Percentiles rank a stretch among this genome's conserved stretches.
Conservation (phyloP, 371 early-diverging fungal genomes). For the Circinella umbellata region DNA sequence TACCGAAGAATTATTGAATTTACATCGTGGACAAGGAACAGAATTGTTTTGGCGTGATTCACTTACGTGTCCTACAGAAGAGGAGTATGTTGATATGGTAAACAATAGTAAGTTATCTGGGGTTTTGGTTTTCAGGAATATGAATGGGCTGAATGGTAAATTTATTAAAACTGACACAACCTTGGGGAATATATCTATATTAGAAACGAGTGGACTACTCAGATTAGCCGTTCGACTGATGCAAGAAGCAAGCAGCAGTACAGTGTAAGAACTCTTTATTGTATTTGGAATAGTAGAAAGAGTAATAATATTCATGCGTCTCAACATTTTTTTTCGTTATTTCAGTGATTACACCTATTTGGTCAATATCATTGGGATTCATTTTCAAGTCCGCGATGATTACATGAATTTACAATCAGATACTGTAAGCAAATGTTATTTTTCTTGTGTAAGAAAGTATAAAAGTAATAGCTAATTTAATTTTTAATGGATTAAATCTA, state of each 20-base stretch:
- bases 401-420: conserved; percentile 89
- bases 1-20: conserved; percentile 81
- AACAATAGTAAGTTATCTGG: conserved; percentile 70
- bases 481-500: conserved; percentile 22
- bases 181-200: too few species aligned
- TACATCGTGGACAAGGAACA: conserved; percentile 91
- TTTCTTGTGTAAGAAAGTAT: too few species aligned
- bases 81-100: conserved; percentile 89
- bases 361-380: conserved; percentile 87
- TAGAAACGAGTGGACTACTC: conserved; percentile 93
- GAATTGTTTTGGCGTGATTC: conserved; percentile 85
- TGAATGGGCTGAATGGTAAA: too few species aligned
- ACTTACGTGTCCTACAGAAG: conserved; percentile 78
- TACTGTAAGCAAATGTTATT: conserved; percentile 47
- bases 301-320: too few species aligned
- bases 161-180: too few species aligned
- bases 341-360: conserved; percentile 74
- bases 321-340: background rate
- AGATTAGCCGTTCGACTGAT: conserved; percentile 91
- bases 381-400: conserved; percentile 96
- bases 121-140: background rate
- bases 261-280: conserved; percentile 40
- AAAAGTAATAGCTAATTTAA: too few species aligned
- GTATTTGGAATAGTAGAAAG: background rate
- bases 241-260: conserved; percentile 66